Evolutionary conservation across 2,329 filamentous ascomycete genomes (phyloP).

Genomic region (Fusarium sp.): DNA sequence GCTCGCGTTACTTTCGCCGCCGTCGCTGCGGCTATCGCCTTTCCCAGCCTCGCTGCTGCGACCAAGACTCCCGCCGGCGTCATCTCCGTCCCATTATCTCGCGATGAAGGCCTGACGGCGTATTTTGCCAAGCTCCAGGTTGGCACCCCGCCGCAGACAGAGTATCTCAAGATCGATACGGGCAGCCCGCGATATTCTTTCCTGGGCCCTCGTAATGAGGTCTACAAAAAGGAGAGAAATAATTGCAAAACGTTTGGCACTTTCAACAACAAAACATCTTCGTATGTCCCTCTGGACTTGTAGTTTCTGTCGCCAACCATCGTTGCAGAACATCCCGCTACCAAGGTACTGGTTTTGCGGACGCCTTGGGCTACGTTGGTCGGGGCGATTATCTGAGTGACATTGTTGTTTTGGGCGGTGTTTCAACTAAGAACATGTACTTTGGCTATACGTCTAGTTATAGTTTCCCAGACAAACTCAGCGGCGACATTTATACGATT

Average conservation of each 20-base stretch:
- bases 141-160: conserved; percentile 1
- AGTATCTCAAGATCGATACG: conserved; percentile 12
- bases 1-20: neutral
- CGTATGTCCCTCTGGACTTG: fast-evolving
- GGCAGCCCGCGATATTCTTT: conserved; percentile 14
- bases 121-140: conserved; percentile 2
- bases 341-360: neutral
- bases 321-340: neutral
- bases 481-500: neutral
- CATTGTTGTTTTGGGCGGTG: neutral
- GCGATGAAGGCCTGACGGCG: conserved; percentile 3
- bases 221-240: neutral
- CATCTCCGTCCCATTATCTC: neutral
- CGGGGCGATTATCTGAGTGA: neutral
- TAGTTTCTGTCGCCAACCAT: fast-evolving
- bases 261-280: neutral
- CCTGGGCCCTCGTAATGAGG: neutral
- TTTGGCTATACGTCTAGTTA: neutral
- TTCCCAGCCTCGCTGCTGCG: neutral
- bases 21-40: neutral
- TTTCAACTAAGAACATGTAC: conserved; percentile 2
- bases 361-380: neutral
- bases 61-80: neutral
- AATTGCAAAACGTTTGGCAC: neutral
- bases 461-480: neutral